These are phyloP conservation scores for Daldinia sp. DNA, from an alignment of 2,329 filamentous ascomycete genomes.

Conservation along the genomic window DNA sequence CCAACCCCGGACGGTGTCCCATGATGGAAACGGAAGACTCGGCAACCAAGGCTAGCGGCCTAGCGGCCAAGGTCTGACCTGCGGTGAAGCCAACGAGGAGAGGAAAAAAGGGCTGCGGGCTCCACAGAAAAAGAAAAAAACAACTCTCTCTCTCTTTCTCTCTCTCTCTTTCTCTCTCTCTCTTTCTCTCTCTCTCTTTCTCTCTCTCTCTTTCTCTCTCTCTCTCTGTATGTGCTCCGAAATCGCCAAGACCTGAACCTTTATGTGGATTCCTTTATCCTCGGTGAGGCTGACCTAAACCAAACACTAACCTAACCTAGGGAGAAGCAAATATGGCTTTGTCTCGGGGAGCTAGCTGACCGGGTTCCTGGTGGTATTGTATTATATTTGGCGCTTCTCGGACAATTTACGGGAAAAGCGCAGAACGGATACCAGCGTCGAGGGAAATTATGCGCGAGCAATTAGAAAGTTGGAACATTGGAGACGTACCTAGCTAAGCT, in stretches of 20 bases:
- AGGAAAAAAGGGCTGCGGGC: neutral
- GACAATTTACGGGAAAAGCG: slow-evolving; percentile 9
- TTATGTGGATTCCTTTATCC: slow-evolving; percentile 10
- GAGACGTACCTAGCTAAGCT: neutral
- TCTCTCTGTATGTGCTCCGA: slow-evolving; percentile 9
- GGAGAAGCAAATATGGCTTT: neutral
- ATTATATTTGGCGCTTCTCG: slow-evolving; percentile 2
- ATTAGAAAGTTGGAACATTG: too few relatives aligned
- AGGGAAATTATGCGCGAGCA: neutral
- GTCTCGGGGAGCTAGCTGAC: slow-evolving; percentile 23
- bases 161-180: too few relatives aligned
- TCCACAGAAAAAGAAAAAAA: slow-evolving; percentile 10
- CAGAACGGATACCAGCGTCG: neutral
- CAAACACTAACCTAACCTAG: neutral
- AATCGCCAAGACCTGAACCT: neutral
- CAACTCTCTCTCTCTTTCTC: too few relatives aligned
- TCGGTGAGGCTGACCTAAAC: neutral
- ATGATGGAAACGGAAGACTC: neutral
- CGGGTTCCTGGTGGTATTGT: too few relatives aligned
- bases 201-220: too few relatives aligned
- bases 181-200: too few relatives aligned
- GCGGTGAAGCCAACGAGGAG: slow-evolving; percentile 1
- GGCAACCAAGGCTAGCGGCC: neutral
- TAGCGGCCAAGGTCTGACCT: slow-evolving; percentile 4
- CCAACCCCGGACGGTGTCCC: neutral